Evolutionary conservation across 169 alveolate genomes (phyloP), one percentile per base, ranked within the genome.

Genomic region (Plasmodium gallinaceum): DNA sequence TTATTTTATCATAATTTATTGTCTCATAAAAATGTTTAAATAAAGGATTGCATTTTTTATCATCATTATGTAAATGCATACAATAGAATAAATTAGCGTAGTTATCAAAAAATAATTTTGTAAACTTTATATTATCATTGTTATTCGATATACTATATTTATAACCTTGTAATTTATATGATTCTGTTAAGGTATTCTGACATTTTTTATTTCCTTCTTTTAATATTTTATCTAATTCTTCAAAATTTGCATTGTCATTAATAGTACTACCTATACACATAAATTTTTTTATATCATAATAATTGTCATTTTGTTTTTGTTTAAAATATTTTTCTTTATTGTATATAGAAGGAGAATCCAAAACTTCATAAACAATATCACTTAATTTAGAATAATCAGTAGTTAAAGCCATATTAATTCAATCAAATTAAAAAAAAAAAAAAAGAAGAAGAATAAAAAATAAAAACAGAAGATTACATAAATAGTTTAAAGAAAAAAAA

Each of bases 241-340:
- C 65, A 39, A 61, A 88, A 14, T 39, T 62, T n/a, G 70, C 78
- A 80, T 61, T n/a, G 58, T 80, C 90, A 9, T 43, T 57, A 4
- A 88, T 73, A 0, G 88, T 43, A 51, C 72, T 66, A 22, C 89
- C 88, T 64, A 75, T 24, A 37, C 88, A 74, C 92, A 88, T 75
- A 48, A 74, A 88, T 8, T 66, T 68, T 65, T 88, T 58, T 24
- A 74, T 88, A 18, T 88, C 69, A 46, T 88, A 74, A 72, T 71
- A 75, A 16, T 42, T 20, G 12, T 88, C 66, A 74, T 88, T 76
- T 80, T 89, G 93, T 57, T 83, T 83, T 48, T 83, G 91, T 16
- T 72, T 83, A 48, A 18, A 60, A 72, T 83, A 83, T 61, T 83
- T 83, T 4, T 70, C 86, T 57, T 83, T 39, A 24, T 43, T 60